Conservation (phyloP, 2,329 filamentous ascomycete genomes). For the Xylaria sp. region DNA sequence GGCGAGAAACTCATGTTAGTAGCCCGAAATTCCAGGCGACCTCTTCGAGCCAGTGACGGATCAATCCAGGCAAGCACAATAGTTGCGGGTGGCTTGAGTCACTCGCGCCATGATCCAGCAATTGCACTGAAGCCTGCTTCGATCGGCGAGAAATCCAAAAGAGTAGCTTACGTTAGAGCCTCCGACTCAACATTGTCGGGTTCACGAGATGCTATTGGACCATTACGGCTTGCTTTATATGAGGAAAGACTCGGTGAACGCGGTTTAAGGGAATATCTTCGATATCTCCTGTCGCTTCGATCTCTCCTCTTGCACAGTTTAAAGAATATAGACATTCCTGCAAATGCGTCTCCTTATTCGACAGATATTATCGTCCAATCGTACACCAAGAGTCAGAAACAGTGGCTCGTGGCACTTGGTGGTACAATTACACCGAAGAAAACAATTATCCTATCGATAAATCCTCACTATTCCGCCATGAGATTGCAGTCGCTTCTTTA, state of each 20-base stretch:
- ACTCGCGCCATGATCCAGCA: conserved; percentile 3
- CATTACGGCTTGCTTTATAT: conserved; percentile 16
- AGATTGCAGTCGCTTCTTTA: not conserved
- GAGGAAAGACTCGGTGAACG: conserved; percentile 12
- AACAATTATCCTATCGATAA: conserved; percentile 4
- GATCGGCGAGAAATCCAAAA: conserved; percentile 4
- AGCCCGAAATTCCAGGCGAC: not conserved
- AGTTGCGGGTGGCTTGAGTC: conserved; percentile 15
- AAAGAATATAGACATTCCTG: not conserved
- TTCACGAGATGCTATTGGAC: conserved; percentile 21
- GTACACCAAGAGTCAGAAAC: not conserved
- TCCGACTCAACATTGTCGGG: conserved; percentile 20
- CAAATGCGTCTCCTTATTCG: not conserved
- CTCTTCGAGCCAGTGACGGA: conserved; percentile 3
- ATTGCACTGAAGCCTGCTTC: conserved; percentile 22
- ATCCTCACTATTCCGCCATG: not conserved
- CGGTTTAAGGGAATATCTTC: conserved; percentile 1
- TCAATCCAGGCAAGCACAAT: conserved; percentile 19
- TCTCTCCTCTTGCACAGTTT: not conserved
- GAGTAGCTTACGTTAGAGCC: conserved; percentile 16
- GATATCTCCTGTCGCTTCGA: conserved; percentile 4
- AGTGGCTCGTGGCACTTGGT: not conserved
- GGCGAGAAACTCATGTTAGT: conserved; percentile 7
- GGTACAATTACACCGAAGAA: not conserved
- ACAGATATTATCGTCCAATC: conserved; percentile 9